Conservation (phyloP, 2,329 filamentous ascomycete genomes). For the Chrysosporium queenslandicum region DNA sequence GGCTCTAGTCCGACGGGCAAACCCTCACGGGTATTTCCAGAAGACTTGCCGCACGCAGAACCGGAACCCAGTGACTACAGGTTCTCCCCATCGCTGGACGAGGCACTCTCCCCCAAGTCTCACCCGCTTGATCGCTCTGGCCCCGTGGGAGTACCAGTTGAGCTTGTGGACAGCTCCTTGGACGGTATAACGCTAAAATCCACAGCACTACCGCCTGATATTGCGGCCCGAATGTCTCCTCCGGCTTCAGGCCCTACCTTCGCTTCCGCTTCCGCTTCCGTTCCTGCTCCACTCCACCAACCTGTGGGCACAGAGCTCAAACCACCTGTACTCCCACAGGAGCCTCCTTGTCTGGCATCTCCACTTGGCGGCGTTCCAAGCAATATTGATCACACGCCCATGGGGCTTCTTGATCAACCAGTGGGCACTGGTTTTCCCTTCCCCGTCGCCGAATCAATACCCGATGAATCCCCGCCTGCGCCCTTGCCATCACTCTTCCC, state of each 20-base stretch:
- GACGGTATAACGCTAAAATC: conserved; percentile 42
- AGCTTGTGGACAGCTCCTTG: conserved; percentile 38
- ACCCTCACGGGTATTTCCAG: conserved; percentile 36
- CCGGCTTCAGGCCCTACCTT: conserved; percentile 22
- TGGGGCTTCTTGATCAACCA: conserved; percentile 33
- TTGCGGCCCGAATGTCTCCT: conserved; percentile 37
- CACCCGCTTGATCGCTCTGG: conserved; percentile 26
- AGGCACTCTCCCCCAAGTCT: conserved; percentile 32
- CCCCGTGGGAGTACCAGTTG: conserved; percentile 33
- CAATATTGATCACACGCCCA: conserved; percentile 39
- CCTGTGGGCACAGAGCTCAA: conserved; percentile 20
- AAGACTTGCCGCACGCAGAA: conserved; percentile 20
- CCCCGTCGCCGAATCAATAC: conserved; percentile 18
- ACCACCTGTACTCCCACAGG: conserved; percentile 26
- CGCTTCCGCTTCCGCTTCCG: conserved; percentile 20
- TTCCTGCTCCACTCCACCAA: conserved; percentile 17
- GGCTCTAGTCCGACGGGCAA: conserved; percentile 32
- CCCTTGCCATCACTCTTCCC: conserved; percentile 22
- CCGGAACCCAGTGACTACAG: conserved; percentile 5
- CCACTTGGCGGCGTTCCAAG: conserved; percentile 33
- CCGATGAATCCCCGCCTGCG: conserved; percentile 26
- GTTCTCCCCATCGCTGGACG: conserved; percentile 30
- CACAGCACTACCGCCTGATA: conserved; percentile 34
- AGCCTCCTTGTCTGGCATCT: not conserved
- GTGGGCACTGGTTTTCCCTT: conserved; percentile 25